A percentile compares a stretch with the other conserved stretches of the same genome.
Conservation (phyloP, 2,329 filamentous ascomycete species). For the Trichoderma breve region DNA sequence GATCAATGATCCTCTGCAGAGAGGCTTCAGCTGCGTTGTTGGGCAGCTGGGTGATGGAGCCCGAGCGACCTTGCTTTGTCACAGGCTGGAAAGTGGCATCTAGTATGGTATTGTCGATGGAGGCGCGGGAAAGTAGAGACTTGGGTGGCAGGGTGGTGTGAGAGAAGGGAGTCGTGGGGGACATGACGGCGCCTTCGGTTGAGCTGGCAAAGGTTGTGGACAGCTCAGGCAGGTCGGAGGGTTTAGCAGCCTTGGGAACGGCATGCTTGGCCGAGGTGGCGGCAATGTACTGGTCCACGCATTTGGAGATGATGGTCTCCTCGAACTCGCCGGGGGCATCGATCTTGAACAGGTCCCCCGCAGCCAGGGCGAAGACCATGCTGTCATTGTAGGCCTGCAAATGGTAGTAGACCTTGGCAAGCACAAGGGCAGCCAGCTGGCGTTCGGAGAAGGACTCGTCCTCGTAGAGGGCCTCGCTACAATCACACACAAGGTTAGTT, state of each 20-base stretch:
- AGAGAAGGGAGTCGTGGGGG: conserved; percentile 91
- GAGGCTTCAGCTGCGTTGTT: conserved; percentile 73
- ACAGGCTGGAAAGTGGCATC: conserved; percentile 56
- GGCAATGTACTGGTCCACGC: conserved; percentile 94
- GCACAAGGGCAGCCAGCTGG: conserved; percentile 88
- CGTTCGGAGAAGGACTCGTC: conserved; percentile 92
- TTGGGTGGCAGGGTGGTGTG: conserved; percentile 91
- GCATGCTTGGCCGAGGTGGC: conserved; percentile 56
- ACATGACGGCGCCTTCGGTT: conserved; percentile 70
- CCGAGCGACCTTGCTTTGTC: conserved; percentile 53
- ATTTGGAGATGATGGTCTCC: conserved; percentile 98
- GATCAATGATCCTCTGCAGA: conserved; percentile 79
- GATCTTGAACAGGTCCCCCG: conserved; percentile 91
- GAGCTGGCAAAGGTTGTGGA: conserved; percentile 75
- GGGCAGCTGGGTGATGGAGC: conserved; percentile 62
- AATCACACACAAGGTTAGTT: not conserved
- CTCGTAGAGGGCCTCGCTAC: conserved; percentile 93
- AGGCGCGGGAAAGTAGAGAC: conserved; percentile 84
- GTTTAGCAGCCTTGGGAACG: conserved; percentile 43
- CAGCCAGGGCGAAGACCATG: conserved; percentile 95
- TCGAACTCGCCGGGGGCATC: conserved; percentile 92
- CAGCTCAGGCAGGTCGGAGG: conserved; percentile 61
- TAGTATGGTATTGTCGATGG: conserved; percentile 63
- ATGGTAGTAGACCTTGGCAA: conserved; percentile 98
- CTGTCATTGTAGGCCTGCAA: conserved; percentile 98